Conservation (phyloP, 441 rosid species). For the Arabidopsis hybrid region DNA sequence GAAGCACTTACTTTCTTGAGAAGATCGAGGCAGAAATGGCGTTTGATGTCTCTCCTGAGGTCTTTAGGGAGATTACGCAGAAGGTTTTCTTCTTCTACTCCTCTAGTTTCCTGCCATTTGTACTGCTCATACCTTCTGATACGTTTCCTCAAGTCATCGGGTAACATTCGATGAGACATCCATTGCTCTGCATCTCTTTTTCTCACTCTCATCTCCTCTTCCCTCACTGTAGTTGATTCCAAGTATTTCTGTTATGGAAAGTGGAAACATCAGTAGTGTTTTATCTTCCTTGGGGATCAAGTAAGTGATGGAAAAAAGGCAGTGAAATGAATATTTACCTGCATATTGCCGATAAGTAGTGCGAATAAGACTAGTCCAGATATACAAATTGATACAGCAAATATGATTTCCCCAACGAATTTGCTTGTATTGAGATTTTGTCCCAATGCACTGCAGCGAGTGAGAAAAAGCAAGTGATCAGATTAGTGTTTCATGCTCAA, state of each 20-base stretch:
- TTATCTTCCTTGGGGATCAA: background rate
- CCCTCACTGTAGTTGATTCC: constrained; percentile 48
- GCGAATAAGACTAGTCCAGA: constrained; percentile 53
- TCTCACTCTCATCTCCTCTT: constrained; percentile 55
- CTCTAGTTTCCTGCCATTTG: constrained; percentile 46
- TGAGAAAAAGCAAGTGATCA: background rate
- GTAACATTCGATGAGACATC: constrained; percentile 59
- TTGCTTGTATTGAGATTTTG: constrained; percentile 52
- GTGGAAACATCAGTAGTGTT: background rate
- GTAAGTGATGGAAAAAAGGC: background rate
- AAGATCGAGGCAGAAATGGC: constrained; percentile 40
- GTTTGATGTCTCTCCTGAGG: constrained; percentile 45
- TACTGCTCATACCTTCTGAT: constrained; percentile 51
- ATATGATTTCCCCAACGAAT: constrained; percentile 49
- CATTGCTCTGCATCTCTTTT: constrained; percentile 56
- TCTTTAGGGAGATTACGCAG: constrained; percentile 42
- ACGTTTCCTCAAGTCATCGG: constrained; percentile 47
- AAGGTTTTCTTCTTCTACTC: constrained; percentile 41
- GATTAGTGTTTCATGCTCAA: background rate
- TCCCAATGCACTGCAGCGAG: constrained; percentile 46
- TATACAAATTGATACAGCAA: constrained; percentile 47
- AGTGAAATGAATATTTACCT: constrained; percentile 36
- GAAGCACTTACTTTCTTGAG: constrained; percentile 38
- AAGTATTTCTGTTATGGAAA: constrained; percentile 48
- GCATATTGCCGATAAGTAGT: constrained; percentile 58